Base-by-base conservation (phyloP, 495 filamentous ascomycete species). In the Penicillium herquei region DNA sequence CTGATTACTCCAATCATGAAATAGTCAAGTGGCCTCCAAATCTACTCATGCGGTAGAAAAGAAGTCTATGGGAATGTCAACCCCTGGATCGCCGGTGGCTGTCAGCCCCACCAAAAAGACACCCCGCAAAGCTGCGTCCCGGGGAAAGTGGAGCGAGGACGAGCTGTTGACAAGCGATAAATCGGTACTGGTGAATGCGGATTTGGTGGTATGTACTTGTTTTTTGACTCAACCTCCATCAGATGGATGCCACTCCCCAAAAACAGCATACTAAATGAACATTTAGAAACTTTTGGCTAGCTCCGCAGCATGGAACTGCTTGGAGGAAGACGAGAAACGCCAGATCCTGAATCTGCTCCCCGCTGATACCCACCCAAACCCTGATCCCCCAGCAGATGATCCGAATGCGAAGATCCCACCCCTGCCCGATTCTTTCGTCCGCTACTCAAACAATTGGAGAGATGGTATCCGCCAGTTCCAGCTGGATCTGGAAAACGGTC, bases 401-500 rank as follows among this genome's bases (percentile, higher is more conserved):
- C 54, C 64, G 0, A 45, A 71, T 16, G 55, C 61, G 11, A 72
- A 69, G 39, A 72, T 77, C 8, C 66, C 70, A 32, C 72, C 74
- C 43, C 53, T 79, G 0, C 70, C 78, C 6, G 64, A 74, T 6
- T 61, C 63, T 0, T 83, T 82, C 31, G 56, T 81, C 51, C 74
- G 75, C 7, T 81, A 82, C 57, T 77, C 78, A 14, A 74, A 71
- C 40, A 74, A 79, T 56, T 78, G 81, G 78, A 66, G 76, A 55
- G 70, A 72, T 58, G 71, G 66, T 39, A 54, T 78, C 55, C 67
- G 78, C 55, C 64, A 84, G 61, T 86, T 80, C 52, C 81, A 86
- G 55, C 68, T 84, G 14, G 81, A 89, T 60, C 74, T 92, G 3
- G 58, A 70, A 31, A 68, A 77, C 31, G 89, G 89, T 34, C 78